A percentile compares a stretch with the other conserved stretches of the same genome.
Evolutionary conservation across 305 asterid species (phyloP).

Genomic region (Solanum hybrid): DNA sequence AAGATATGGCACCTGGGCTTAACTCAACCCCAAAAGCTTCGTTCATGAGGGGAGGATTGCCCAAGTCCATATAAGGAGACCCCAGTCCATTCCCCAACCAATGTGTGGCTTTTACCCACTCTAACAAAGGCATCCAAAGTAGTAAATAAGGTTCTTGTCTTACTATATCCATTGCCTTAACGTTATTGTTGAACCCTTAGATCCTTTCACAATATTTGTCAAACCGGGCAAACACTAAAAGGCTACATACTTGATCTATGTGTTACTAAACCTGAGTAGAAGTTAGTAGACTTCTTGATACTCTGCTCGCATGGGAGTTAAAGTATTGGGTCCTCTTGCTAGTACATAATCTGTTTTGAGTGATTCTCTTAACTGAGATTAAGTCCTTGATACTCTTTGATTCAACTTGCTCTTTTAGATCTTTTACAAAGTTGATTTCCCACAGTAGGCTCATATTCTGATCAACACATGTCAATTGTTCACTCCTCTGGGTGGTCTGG

Average conservation of each 20-base stretch:
- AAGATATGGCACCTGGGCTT: not conserved
- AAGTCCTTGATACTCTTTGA: not conserved
- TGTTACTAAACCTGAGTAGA: not conserved
- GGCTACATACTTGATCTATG: not conserved
- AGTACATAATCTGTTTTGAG: not conserved
- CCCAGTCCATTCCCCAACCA: not conserved
- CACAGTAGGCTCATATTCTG: not conserved
- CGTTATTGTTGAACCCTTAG: not conserved
- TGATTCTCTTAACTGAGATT: not conserved
- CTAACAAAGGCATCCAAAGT: not conserved
- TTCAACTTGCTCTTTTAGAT: not conserved
- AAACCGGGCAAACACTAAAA: not conserved
- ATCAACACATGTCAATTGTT: not conserved
- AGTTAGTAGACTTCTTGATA: not conserved
- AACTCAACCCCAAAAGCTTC: not conserved
- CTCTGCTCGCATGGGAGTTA: not conserved
- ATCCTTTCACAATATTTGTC: not conserved
- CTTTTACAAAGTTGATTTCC: not conserved
- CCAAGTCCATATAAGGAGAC: not conserved
- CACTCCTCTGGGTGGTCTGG: not conserved
- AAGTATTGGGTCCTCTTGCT: not conserved
- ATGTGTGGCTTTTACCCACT: not conserved
- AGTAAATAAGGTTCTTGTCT: not conserved
- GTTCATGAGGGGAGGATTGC: not conserved
- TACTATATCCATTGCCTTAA: not conserved